Percentiles rank a stretch among this genome's conserved stretches.
Conservation (phyloP, 139 green algal genomes). For the Nannochloris sp. region DNA sequence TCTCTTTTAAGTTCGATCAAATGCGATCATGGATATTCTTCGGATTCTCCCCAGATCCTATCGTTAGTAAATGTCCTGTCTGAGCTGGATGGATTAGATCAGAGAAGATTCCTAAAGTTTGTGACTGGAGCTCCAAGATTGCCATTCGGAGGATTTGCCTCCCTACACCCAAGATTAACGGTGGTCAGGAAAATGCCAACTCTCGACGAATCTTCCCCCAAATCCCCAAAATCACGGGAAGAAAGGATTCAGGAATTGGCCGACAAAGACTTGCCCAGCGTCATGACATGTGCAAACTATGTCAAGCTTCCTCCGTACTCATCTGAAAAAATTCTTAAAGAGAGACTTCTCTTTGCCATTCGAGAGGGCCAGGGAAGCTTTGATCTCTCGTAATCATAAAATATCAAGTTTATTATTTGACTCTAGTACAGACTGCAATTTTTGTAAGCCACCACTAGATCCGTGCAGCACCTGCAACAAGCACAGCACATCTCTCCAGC, state of each 20-base stretch:
- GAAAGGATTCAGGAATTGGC: conserved; percentile 19
- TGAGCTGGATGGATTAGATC: conserved; percentile 74
- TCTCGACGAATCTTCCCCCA: neutral
- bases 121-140: conserved; percentile 89
- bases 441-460: neutral
- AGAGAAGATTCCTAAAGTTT: conserved; percentile 92
- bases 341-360: conserved; percentile 83
- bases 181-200: conserved; percentile 86
- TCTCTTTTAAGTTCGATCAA: conserved; percentile 76
- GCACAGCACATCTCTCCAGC: neutral
- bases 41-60: conserved; percentile 24
- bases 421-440: neutral
- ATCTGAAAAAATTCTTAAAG: conserved; percentile 69
- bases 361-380: conserved; percentile 88
- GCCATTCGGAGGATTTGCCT: conserved; percentile 80
- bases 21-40: conserved; percentile 86
- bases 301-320: conserved; percentile 97
- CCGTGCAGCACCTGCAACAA: neutral
- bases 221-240: conserved; percentile 8
- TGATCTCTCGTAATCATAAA: conserved; percentile 73
- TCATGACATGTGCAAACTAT: conserved; percentile 99
- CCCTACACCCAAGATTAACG: conserved; percentile 86
- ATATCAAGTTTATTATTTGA: neutral
- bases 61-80: conserved; percentile 80
- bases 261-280: conserved; percentile 83